Evolutionary conservation across 2,329 filamentous ascomycete species (phyloP).

Genomic region (Chlorencoelia australis): DNA sequence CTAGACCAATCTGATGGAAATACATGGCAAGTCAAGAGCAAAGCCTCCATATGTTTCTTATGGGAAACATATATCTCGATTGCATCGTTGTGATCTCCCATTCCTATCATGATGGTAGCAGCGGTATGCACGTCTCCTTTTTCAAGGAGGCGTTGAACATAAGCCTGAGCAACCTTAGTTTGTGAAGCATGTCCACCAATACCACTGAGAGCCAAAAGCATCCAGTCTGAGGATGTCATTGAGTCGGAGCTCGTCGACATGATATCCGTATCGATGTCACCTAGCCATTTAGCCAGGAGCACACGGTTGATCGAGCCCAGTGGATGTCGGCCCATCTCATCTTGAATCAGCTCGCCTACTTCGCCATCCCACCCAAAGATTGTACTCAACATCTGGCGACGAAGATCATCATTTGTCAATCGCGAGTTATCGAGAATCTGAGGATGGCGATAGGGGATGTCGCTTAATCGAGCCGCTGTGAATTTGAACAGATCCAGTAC

Average conservation of each 20-base stretch:
- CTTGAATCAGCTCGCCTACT: slow-evolving; percentile 67
- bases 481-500: slow-evolving; percentile 78
- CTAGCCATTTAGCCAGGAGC: slow-evolving; percentile 85
- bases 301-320: slow-evolving; percentile 68
- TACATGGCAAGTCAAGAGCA: slow-evolving; percentile 75
- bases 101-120: slow-evolving; percentile 82
- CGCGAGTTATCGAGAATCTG: slow-evolving; percentile 45
- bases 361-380: slow-evolving; percentile 95
- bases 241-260: slow-evolving; percentile 72
- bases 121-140: slow-evolving; percentile 86
- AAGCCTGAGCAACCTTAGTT: slow-evolving; percentile 82
- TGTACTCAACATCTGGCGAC: slow-evolving; percentile 81
- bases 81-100: slow-evolving; percentile 87
- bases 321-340: slow-evolving; percentile 71
- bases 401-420: slow-evolving; percentile 68
- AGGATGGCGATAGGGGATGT: slow-evolving; percentile 70
- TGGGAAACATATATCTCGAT: slow-evolving; percentile 95
- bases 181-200: slow-evolving; percentile 72
- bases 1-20: slow-evolving; percentile 85
- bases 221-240: slow-evolving; percentile 95
- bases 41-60: slow-evolving; percentile 83
- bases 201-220: slow-evolving; percentile 82
- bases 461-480: slow-evolving; percentile 68
- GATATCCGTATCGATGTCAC: slow-evolving; percentile 70
- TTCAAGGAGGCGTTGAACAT: slow-evolving; percentile 82